Evolutionary conservation across 2,329 filamentous ascomycete species (phyloP).

Genomic region (Sclerotinia subarctica): DNA sequence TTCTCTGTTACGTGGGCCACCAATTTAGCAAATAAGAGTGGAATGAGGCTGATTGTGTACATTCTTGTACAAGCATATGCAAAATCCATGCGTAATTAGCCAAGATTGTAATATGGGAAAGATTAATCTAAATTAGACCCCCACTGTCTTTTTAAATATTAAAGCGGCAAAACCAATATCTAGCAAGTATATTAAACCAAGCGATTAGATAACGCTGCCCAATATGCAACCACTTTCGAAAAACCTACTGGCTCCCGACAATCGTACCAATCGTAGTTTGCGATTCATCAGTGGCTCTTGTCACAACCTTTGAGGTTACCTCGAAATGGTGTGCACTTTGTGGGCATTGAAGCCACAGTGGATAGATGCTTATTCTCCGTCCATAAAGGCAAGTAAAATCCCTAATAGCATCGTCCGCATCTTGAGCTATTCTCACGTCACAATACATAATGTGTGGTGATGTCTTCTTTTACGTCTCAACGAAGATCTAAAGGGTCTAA

Average conservation of each 20-base stretch:
- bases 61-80: neutral
- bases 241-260: neutral
- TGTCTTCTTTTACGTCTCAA: neutral
- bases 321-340: neutral
- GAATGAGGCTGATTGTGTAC: neutral
- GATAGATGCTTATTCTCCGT: neutral
- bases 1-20: neutral
- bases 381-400: neutral
- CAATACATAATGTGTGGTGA: neutral
- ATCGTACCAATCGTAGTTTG: neutral
- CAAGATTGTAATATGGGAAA: neutral
- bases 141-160: neutral
- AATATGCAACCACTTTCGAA: constrained; percentile 5
- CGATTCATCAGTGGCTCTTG: neutral
- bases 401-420: neutral
- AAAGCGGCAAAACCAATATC: neutral
- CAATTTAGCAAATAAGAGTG: neutral
- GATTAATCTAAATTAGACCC: neutral
- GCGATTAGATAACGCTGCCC: neutral
- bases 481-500: neutral
- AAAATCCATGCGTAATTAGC: neutral
- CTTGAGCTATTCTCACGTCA: neutral
- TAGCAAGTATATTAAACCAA: neutral
- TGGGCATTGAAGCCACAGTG: neutral
- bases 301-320: neutral